These are phyloP conservation scores for Tolypocladium album DNA, from an alignment of 2,329 filamentous ascomycete genomes.

Conservation along the genomic window DNA sequence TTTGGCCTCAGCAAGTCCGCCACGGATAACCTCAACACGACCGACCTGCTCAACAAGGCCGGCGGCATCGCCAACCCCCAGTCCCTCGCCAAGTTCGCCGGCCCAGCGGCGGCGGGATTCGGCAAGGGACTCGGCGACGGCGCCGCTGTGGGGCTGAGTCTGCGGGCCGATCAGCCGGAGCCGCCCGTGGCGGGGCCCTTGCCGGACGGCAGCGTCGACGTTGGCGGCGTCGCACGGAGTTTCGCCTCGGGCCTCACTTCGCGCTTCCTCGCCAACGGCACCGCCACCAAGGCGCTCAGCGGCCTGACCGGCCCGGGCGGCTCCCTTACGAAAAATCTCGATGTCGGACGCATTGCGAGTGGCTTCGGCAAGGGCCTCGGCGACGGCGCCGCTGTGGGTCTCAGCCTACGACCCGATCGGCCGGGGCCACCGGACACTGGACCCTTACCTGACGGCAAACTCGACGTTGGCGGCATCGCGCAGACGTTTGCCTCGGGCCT, in stretches of 20 bases:
- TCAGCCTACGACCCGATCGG: neutral
- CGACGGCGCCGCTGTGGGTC: neutral
- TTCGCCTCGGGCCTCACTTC: conserved; percentile 17
- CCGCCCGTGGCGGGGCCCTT: conserved; percentile 1
- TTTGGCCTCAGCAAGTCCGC: conserved; percentile 16
- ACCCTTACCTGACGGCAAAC: neutral
- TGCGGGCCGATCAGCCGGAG: conserved; percentile 13
- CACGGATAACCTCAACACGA: conserved; percentile 11
- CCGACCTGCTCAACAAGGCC: conserved; percentile 1
- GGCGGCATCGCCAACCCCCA: conserved; percentile 5
- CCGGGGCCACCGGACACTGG: neutral
- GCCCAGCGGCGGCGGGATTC: conserved; percentile 14
- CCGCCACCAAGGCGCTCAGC: conserved; percentile 12
- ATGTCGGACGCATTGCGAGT: neutral
- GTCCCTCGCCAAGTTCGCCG: conserved; percentile 4
- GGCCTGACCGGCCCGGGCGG: neutral
- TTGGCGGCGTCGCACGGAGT: conserved; percentile 11
- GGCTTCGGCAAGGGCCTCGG: neutral
- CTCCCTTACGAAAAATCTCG: neutral
- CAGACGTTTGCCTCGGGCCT: neutral
- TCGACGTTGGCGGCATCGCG: conserved; percentile 2
- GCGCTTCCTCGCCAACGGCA: conserved; percentile 21
- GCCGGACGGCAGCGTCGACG: conserved; percentile 1
- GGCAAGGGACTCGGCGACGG: conserved; percentile 9
- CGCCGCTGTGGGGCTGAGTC: conserved; percentile 14